Conservation (phyloP, 352 stramenopile species). For the Phytophthora rubi region DNA sequence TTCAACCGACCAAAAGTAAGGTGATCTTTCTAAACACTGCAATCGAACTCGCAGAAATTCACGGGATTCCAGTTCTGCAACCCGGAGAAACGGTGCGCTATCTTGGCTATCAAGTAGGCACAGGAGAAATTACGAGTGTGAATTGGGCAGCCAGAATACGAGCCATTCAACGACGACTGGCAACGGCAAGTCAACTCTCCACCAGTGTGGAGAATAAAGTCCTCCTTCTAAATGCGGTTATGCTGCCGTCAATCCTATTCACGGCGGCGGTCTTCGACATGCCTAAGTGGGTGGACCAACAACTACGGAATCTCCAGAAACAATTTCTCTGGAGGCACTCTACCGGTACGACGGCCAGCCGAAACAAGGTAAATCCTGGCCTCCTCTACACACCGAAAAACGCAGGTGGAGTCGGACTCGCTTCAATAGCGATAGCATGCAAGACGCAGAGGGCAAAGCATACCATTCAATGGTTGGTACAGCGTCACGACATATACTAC, state of each 20-base stretch:
- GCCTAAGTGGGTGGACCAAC: neutral
- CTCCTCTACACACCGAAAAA: neutral
- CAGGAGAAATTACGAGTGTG: neutral
- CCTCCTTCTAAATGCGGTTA: neutral
- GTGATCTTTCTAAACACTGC: neutral
- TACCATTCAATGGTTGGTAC: too few relatives aligned
- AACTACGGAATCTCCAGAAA: neutral
- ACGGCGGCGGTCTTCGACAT: neutral
- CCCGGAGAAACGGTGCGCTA: neutral
- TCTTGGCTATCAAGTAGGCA: neutral
- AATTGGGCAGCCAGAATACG: neutral
- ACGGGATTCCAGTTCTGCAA: neutral
- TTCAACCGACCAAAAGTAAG: neutral
- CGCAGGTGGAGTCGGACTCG: too few relatives aligned
- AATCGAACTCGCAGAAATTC: neutral
- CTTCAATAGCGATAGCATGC: too few relatives aligned
- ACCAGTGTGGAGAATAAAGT: neutral
- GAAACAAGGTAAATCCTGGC: neutral
- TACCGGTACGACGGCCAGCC: neutral
- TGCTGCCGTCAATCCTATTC: neutral
- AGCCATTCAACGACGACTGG: neutral
- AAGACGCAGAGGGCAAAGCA: too few relatives aligned
- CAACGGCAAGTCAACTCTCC: neutral
- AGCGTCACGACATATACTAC: too few relatives aligned
- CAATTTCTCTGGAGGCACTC: neutral